Percentiles rank a stretch among this genome's conserved stretches.
Conservation (phyloP, 352 stramenopile species). For the Globisporangium parvum region DNA sequence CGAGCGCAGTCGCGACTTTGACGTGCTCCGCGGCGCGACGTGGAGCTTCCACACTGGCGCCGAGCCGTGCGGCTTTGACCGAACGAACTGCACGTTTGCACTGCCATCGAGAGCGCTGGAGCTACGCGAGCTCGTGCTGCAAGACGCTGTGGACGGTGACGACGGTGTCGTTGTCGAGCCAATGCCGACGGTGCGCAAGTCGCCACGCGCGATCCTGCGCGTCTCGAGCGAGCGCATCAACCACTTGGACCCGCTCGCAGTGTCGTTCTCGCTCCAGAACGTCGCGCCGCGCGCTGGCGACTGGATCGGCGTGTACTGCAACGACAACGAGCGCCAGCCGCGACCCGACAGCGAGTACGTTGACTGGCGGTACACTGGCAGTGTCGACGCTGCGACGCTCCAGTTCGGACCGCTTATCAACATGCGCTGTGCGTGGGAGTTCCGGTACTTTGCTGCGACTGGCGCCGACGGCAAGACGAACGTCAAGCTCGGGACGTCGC, state of each 20-base stretch:
- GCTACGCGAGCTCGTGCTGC: neutral
- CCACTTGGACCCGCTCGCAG: constrained; percentile 14
- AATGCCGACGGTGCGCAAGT: constrained; percentile 9
- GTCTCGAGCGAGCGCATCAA: constrained; percentile 14
- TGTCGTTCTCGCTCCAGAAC: constrained; percentile 13
- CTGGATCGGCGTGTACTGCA: constrained; percentile 16
- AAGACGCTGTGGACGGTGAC: neutral
- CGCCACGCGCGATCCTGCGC: constrained; percentile 4
- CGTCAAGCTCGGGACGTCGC: constrained; percentile 23
- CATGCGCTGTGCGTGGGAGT: constrained; percentile 23
- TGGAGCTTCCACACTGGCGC: constrained; percentile 8
- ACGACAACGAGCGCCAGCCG: constrained; percentile 8
- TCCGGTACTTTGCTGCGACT: constrained; percentile 20
- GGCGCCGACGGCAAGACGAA: constrained; percentile 15
- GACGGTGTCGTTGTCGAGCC: neutral
- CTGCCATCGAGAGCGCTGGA: neutral
- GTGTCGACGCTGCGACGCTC: constrained; percentile 4
- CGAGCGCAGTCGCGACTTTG: constrained; percentile 2
- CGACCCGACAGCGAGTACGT: constrained; percentile 11
- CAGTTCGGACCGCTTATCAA: constrained; percentile 20
- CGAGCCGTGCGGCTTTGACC: constrained; percentile 5
- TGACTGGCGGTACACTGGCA: constrained; percentile 11
- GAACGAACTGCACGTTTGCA: constrained; percentile 10
- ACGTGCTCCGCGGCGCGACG: constrained; percentile 9
- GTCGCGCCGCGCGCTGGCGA: constrained; percentile 1